Base-by-base conservation (phyloP, 2,329 filamentous ascomycete species). In the Aspergillus unguis region DNA sequence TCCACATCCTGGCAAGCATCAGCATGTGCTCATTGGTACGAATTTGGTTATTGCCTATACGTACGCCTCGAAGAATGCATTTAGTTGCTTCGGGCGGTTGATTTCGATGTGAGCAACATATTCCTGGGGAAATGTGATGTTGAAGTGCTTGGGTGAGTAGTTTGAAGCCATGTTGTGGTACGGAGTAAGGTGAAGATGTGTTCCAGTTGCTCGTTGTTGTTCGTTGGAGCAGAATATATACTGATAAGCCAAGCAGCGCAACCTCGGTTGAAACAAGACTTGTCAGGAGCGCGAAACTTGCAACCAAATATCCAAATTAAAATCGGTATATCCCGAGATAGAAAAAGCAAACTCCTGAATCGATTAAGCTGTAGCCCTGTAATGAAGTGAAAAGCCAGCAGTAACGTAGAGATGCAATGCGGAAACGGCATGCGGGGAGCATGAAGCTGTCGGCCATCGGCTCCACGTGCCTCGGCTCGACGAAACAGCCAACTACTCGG, bases 31-130 rank as follows among this genome's bases (percentile, higher is more conserved):
- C 10, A 5, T 46, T 23, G 37, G 32, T 9, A 7, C 3, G 26
- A n/a, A 5, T 23, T 26, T 25, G 32, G 11, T 5, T 23, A 3
- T 29, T 5, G 26, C 10, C 27, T 8, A 2, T 17, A 27, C 75
- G 61, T 70, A 83, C 81, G 73, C 76, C 69, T 90, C 85, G 60
- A 84, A 81, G 71, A 96, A 96, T 58, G 92, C 85, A 71, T 97
- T 97, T 70, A 96, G 77, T 76, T 95, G 96, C 60, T 83, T 73
- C 1, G 92, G 84, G 1, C 92, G 83, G 76, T 95, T 92, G 74
- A 95, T 95, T 74, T 96, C 87, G 54, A 97, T 87, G 69, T 95
- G 90, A n/a, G 86, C 88, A 44, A 96, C 86, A 75, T 85, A 85
- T 65, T 64, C 56, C 0, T 56, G 44, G 1, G 91, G 89, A 38